Evolutionary conservation across 345 rosid genomes (phyloP).

Genomic region (Arabidopsis arenosa): DNA sequence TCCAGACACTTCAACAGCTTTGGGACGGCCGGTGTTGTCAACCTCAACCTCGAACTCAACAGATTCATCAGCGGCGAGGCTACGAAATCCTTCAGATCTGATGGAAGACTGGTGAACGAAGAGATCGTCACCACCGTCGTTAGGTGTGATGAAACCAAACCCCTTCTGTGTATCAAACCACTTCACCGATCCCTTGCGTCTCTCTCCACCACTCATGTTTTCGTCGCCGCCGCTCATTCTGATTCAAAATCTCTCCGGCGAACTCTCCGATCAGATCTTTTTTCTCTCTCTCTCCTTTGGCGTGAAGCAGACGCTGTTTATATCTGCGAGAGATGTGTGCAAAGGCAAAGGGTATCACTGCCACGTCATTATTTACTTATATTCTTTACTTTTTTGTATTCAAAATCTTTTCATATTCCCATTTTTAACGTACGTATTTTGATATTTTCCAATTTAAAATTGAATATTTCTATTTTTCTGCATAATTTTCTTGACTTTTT

Average conservation of each 20-base stretch:
- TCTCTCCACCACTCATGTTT: conserved; percentile 36
- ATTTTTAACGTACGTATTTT: background rate
- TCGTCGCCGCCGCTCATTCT: conserved; percentile 39
- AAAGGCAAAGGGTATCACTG: conserved; percentile 28
- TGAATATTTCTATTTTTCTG: background rate
- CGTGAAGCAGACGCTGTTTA: conserved; percentile 43
- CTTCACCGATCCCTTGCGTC: conserved; percentile 62
- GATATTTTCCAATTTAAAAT: background rate
- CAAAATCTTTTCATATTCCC: background rate
- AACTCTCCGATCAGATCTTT: conserved; percentile 28
- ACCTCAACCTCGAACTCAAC: conserved; percentile 60
- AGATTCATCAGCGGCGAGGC: conserved; percentile 65
- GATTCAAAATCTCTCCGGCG: background rate
- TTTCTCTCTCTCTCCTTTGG: conserved; percentile 11
- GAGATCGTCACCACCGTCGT: conserved; percentile 79
- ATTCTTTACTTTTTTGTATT: background rate
- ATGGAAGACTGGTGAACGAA: conserved; percentile 91
- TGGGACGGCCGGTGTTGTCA: conserved; percentile 63
- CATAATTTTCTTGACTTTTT: conserved; percentile 18
- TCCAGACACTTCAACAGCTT: conserved; percentile 83
- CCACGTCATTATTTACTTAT: conserved; percentile 42
- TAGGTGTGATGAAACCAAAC: conserved; percentile 90
- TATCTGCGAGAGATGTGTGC: conserved; percentile 38
- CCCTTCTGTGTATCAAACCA: conserved; percentile 84
- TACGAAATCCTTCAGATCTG: conserved; percentile 75